These are phyloP conservation scores for Zalaria sp. DNA, from an alignment of 2,329 filamentous ascomycete genomes.

Conservation along the genomic window DNA sequence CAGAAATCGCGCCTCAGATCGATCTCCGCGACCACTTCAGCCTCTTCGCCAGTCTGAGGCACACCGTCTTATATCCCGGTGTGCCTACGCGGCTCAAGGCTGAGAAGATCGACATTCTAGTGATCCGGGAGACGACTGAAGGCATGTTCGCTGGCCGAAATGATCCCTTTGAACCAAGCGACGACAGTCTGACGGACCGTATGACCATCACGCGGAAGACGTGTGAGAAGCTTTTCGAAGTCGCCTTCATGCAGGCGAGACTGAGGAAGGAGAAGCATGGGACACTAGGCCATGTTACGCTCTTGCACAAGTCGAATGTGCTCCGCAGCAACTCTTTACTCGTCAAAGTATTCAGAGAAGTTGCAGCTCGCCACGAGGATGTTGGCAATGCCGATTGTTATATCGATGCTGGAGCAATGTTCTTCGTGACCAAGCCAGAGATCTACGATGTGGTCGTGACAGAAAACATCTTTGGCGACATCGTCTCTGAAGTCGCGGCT, in stretches of 20 bases:
- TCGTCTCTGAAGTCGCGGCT: slow-evolving; percentile 31
- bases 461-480: slow-evolving; percentile 36
- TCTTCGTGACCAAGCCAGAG: not conserved
- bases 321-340: not conserved
- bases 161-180: not conserved
- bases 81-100: not conserved
- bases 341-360: not conserved
- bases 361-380: not conserved
- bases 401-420: not conserved
- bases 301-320: not conserved
- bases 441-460: slow-evolving; percentile 35
- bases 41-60: not conserved
- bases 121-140: not conserved
- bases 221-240: not conserved
- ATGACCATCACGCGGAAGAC: not conserved
- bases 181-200: not conserved
- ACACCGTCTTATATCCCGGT: not conserved
- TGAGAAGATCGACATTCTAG: not conserved
- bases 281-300: not conserved
- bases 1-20: not conserved
- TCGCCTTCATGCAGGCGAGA: not conserved
- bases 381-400: not conserved
- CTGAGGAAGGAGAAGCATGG: not conserved
- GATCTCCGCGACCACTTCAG: not conserved
- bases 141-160: not conserved